Base-by-base conservation (phyloP, 345 rosid species). In the Eucalyptus sp. region DNA sequence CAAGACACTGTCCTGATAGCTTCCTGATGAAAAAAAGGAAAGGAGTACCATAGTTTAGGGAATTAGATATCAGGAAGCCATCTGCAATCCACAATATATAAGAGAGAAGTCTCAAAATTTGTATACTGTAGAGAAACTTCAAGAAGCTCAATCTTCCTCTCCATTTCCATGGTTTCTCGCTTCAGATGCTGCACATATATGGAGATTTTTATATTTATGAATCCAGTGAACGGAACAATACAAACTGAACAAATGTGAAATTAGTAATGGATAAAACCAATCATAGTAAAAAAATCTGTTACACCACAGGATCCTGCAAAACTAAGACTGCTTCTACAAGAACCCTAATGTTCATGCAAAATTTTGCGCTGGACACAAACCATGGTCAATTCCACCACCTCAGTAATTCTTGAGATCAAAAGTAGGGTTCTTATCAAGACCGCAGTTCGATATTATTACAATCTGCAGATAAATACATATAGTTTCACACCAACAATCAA, bases 1-100 rank as follows among this genome's bases (percentile, higher is more conserved):
- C 94, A 85, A 95, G 88, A 51, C 50, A 81, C 88, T 94, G 92
- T 86, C 97, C 97, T 90, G 92, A 81, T 83, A 95, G 88, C 90
- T 93, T 95, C 91, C 98, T 95, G 87, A 71, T 24, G 50, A 41
- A 24, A 27, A 56, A 88, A 54, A 18, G 48, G 31, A 24, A 14
- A 41, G 6, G 54, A n/a, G 33, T 33, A 46, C 33, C 29, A 33
- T 33, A 17, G 44, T 33, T 71, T 71, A 50, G 81, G 43, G 44
- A 71, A 71, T 33, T 71, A 17, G 44, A 71, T 71, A 71, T 71
- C 7, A 49, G 22, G 58, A 49, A 48, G 12, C 31, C 87, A 85
- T 49, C 49, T 15, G 41, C 41, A 85, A 49, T 16, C 24, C 51
- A 85, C 31, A 49, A 29, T 49, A 49, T 49, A 85, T 33, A 48